Percentiles rank a stretch among this genome's conserved stretches.
Evolutionary conservation across 228 moss, liverwort and hornwort species (phyloP).

Genomic region (Sphagnum magellanicum): DNA sequence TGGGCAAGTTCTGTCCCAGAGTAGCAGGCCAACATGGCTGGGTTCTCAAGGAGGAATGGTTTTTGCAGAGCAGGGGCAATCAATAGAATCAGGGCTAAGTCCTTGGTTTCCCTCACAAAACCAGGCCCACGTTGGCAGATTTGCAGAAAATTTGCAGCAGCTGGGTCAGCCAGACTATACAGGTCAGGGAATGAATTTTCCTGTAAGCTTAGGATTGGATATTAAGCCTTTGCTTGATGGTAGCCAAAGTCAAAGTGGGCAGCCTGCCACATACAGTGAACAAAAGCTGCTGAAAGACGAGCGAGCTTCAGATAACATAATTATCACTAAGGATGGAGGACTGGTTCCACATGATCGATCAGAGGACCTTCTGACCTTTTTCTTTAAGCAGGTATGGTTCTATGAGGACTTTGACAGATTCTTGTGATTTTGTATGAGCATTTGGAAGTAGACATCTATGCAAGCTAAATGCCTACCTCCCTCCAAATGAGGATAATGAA

Average conservation of each 20-base stretch:
- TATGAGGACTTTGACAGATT: neutral
- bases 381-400: slow-evolving; percentile 5
- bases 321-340: slow-evolving; percentile 5
- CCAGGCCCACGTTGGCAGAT: slow-evolving; percentile 38
- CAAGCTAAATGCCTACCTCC: too few relatives aligned
- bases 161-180: slow-evolving; percentile 19
- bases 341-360: slow-evolving; percentile 1
- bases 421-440: too few relatives aligned
- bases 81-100: slow-evolving; percentile 27
- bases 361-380: slow-evolving; percentile 6
- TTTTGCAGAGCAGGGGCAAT: slow-evolving; percentile 42
- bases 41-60: slow-evolving; percentile 39
- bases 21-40: slow-evolving; percentile 30
- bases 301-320: neutral
- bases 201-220: slow-evolving; percentile 45
- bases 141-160: slow-evolving; percentile 16
- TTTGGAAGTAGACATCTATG: too few relatives aligned
- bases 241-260: slow-evolving; percentile 2
- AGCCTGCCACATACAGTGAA: neutral
- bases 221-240: slow-evolving; percentile 13
- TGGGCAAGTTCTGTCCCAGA: slow-evolving; percentile 28
- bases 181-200: slow-evolving; percentile 32
- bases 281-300: slow-evolving; percentile 7
- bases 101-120: slow-evolving; percentile 7
- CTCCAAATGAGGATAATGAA: too few relatives aligned